These are phyloP conservation scores for Saccharomycopsis javanensis DNA, from an alignment of 805 yeast species.

Conservation along the genomic window DNA sequence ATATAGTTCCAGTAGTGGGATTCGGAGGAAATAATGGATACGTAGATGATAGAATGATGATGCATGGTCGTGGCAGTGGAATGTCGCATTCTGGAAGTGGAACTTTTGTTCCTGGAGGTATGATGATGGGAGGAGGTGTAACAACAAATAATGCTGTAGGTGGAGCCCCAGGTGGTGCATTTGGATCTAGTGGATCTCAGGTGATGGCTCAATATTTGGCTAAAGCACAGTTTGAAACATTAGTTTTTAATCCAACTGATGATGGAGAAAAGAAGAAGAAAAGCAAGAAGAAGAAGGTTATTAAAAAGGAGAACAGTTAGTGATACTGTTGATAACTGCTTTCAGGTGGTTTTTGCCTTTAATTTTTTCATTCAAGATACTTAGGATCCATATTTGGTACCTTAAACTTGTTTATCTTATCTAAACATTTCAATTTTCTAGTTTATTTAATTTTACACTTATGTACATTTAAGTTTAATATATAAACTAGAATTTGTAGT, in stretches of 20 bases:
- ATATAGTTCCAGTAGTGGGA: background rate
- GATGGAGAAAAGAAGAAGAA: slow-evolving; percentile 1
- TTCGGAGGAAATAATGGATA: background rate
- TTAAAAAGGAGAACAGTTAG: background rate
- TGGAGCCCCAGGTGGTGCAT: slow-evolving; percentile 7
- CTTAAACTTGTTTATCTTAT: too few relatives aligned
- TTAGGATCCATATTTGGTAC: too few relatives aligned
- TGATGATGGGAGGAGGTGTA: slow-evolving; percentile 1
- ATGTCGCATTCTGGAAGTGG: background rate
- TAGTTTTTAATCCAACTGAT: slow-evolving; percentile 28
- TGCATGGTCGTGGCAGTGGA: background rate
- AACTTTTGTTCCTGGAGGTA: background rate
- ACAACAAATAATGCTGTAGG: slow-evolving; percentile 1
- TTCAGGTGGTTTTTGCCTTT: background rate
- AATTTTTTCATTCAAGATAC: too few relatives aligned
- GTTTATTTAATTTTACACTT: too few relatives aligned
- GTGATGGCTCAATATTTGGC: slow-evolving; percentile 74
- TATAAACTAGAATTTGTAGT: too few relatives aligned
- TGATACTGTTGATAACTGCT: background rate
- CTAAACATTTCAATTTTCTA: too few relatives aligned
- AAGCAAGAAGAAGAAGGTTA: background rate
- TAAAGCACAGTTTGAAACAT: slow-evolving; percentile 55
- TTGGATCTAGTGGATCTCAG: slow-evolving; percentile 40
- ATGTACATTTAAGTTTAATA: too few relatives aligned
- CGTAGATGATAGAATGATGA: background rate